Evolutionary conservation across 139 green algal species (phyloP).

Genomic region (Coelastrella sp.): DNA sequence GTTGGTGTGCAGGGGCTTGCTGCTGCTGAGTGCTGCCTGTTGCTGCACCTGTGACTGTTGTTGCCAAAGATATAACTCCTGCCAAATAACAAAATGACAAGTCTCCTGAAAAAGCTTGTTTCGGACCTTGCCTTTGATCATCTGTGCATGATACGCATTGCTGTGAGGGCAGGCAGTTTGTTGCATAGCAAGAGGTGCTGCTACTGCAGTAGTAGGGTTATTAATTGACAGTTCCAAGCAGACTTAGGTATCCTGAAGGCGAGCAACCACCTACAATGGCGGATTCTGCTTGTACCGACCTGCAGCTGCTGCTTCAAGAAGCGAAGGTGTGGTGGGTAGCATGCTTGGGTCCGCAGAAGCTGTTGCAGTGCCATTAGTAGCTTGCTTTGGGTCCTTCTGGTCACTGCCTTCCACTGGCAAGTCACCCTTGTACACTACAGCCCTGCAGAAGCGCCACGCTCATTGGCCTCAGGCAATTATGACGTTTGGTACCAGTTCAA

Average conservation of each 20-base stretch:
- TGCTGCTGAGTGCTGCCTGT: not conserved
- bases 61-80: not conserved
- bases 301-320: conserved; percentile 2
- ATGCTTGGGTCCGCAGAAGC: not conserved
- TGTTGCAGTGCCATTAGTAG: not conserved
- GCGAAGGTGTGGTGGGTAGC: not conserved
- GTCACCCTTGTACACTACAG: not conserved
- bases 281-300: not conserved
- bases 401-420: not conserved
- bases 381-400: not conserved
- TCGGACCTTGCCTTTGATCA: not conserved
- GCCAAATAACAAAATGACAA: not conserved
- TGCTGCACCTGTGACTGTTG: conserved; percentile 25
- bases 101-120: not conserved
- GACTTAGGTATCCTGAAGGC: too few species aligned
- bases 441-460: not conserved
- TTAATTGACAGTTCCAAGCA: too few species aligned
- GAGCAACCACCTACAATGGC: not conserved
- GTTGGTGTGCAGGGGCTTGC: not conserved
- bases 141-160: not conserved
- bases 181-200: not conserved
- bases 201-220: not conserved
- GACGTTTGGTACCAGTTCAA: not conserved
- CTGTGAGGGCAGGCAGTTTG: not conserved
- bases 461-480: not conserved